phyloP scores from a whole-genome alignment of 306 rosid genomes.

The Luffa acutangula region DNA sequence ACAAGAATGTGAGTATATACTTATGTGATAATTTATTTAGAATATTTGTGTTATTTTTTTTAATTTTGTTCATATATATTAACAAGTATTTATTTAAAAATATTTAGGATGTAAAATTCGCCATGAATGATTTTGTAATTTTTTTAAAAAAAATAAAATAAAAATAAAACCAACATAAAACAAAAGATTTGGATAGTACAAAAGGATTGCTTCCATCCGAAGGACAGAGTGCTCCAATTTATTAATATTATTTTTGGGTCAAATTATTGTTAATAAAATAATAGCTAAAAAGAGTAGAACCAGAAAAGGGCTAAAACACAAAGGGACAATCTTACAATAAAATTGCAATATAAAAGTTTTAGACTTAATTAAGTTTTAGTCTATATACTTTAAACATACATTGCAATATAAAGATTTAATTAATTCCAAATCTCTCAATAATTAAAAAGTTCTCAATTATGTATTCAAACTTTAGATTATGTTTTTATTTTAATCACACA shows the following conservation, averaged over 20 bases:
- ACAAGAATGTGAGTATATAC: too few relatives aligned
- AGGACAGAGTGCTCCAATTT: constrained; percentile 27
- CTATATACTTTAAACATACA: neutral
- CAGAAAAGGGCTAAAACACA: constrained; percentile 23
- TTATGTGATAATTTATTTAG: too few relatives aligned
- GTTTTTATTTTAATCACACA: too few relatives aligned
- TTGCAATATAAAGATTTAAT: neutral
- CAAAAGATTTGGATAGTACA: neutral
- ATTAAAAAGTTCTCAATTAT: neutral
- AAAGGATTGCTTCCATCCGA: neutral
- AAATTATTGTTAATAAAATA: constrained; percentile 19
- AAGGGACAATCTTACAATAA: constrained; percentile 29
- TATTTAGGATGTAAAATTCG: too few relatives aligned
- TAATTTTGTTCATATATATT: neutral
- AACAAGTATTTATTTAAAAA: too few relatives aligned
- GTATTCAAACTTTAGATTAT: neutral
- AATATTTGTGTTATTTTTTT: too few relatives aligned
- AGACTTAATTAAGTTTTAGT: neutral
- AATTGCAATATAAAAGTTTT: neutral
- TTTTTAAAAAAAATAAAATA: neutral
- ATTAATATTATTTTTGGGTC: neutral
- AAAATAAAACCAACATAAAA: neutral
- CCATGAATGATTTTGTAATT: too few relatives aligned
- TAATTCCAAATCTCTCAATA: neutral
- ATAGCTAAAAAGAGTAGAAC: constrained; percentile 15